A percentile compares a stretch with the other conserved stretches of the same genome.
phyloP scores from a whole-genome alignment of 2,329 filamentous ascomycete genomes.

The Aspergillus ustus region DNA sequence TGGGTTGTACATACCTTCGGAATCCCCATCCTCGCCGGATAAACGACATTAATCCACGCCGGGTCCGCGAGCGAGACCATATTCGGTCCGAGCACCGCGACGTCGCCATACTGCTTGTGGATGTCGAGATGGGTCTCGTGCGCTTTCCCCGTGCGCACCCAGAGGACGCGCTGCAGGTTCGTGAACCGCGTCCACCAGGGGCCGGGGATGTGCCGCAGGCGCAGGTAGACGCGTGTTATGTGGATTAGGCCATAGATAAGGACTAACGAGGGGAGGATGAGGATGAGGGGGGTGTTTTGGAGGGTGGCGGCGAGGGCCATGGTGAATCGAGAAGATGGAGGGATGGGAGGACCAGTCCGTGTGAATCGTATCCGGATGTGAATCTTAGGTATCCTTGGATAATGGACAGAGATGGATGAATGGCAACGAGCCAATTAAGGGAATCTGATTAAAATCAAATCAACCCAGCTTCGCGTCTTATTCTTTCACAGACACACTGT shows the following conservation, averaged over 20 bases:
- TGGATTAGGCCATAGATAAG: not conserved
- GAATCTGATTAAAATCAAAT: not conserved
- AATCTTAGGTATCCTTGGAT: not conserved
- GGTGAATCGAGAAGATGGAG: no score
- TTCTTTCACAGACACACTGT: not conserved
- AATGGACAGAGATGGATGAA: not conserved
- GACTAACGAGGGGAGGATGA: not conserved
- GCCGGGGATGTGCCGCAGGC: slow-evolving; percentile 44
- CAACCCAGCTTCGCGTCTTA: not conserved
- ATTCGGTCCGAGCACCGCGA: slow-evolving; percentile 37
- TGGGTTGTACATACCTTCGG: slow-evolving; percentile 24
- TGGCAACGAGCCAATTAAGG: not conserved
- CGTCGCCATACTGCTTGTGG: slow-evolving; percentile 32
- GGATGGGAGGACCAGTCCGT: not conserved
- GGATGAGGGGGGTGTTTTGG: not conserved
- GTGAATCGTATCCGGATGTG: not conserved
- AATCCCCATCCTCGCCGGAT: slow-evolving; percentile 23
- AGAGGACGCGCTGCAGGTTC: slow-evolving; percentile 31
- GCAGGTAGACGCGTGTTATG: slow-evolving; percentile 37
- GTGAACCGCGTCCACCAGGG: slow-evolving; percentile 32
- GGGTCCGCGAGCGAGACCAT: slow-evolving; percentile 35
- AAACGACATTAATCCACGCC: slow-evolving; percentile 26
- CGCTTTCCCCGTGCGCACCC: slow-evolving; percentile 28
- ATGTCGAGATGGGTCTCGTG: slow-evolving; percentile 27
- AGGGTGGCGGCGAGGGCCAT: not conserved